These are phyloP conservation scores for Picea mariana DNA, from an alignment of 83 land plant species.

Conservation along the genomic window DNA sequence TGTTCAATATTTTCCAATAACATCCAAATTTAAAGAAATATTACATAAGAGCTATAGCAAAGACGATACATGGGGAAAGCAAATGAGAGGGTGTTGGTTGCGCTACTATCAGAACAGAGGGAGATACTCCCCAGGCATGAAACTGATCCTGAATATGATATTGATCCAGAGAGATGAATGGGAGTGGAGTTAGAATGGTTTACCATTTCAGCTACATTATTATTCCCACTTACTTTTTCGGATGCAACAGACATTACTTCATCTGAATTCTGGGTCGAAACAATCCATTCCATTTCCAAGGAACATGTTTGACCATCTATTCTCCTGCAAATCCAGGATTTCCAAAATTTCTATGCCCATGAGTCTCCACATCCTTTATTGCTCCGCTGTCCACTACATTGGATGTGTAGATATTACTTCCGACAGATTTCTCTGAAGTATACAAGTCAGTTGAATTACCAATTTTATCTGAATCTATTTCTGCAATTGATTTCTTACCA, in stretches of 20 bases:
- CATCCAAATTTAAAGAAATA: too few species aligned
- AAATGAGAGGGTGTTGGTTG: conserved; percentile 71
- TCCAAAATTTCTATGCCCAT: not conserved
- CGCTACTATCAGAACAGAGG: conserved; percentile 74
- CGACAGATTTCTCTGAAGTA: not conserved
- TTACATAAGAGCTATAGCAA: not conserved
- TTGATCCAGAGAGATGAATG: conserved; percentile 29
- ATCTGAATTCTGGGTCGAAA: conserved; percentile 1
- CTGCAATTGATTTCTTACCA: not conserved
- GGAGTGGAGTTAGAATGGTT: conserved; percentile 20
- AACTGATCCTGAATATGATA: conserved; percentile 49
- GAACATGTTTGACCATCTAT: not conserved
- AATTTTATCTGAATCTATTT: not conserved
- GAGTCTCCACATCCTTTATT: not conserved
- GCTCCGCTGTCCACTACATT: not conserved
- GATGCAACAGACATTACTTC: not conserved
- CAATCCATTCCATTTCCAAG: not conserved
- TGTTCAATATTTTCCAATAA: too few species aligned
- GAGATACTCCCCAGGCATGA: conserved; percentile 77
- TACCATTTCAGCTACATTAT: conserved; percentile 6
- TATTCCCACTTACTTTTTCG: not conserved
- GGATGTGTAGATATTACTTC: not conserved
- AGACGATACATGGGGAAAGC: conserved; percentile 67
- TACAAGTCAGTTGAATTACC: not conserved
- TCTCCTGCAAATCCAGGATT: not conserved